These are phyloP conservation scores for Stagonosporopsis rhizophila DNA, from an alignment of 2,329 filamentous ascomycete genomes.

Conservation along the genomic window DNA sequence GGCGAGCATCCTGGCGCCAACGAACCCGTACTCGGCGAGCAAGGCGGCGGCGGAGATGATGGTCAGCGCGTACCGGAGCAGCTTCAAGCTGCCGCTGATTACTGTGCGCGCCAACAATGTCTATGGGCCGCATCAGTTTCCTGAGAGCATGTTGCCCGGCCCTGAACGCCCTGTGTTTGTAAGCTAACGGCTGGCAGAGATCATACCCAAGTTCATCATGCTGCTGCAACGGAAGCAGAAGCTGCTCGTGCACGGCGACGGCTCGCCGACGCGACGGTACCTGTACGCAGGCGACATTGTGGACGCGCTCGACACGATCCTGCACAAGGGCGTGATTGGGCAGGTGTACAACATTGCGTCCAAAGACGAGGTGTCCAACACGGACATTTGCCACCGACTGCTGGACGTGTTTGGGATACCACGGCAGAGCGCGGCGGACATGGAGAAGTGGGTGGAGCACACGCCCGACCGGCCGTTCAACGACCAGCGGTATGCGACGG, in stretches of 20 bases:
- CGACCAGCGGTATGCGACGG: slow-evolving; percentile 50
- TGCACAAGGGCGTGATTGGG: slow-evolving; percentile 76
- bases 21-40: slow-evolving; percentile 81
- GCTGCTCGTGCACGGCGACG: slow-evolving; percentile 78
- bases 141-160: slow-evolving; percentile 69
- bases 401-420: slow-evolving; percentile 67
- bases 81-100: slow-evolving; percentile 80
- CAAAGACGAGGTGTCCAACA: slow-evolving; percentile 77
- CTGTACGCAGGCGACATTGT: slow-evolving; percentile 80
- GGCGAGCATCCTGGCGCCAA: slow-evolving; percentile 76
- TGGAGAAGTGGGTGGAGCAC: slow-evolving; percentile 73
- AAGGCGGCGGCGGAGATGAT: slow-evolving; percentile 86
- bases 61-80: slow-evolving; percentile 85
- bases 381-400: slow-evolving; percentile 70
- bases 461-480: slow-evolving; percentile 75
- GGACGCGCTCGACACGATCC: slow-evolving; percentile 82
- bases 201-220: slow-evolving; percentile 82
- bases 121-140: slow-evolving; percentile 84
- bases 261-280: slow-evolving; percentile 76
- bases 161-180: neutral
- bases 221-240: slow-evolving; percentile 71
- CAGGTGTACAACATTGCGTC: slow-evolving; percentile 86
- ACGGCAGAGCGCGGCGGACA: slow-evolving; percentile 51
- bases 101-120: slow-evolving; percentile 86
- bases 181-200: slow-evolving; percentile 62